phyloP scores from a whole-genome alignment of 352 stramenopile species.

The Phytopythium kandeliae region DNA sequence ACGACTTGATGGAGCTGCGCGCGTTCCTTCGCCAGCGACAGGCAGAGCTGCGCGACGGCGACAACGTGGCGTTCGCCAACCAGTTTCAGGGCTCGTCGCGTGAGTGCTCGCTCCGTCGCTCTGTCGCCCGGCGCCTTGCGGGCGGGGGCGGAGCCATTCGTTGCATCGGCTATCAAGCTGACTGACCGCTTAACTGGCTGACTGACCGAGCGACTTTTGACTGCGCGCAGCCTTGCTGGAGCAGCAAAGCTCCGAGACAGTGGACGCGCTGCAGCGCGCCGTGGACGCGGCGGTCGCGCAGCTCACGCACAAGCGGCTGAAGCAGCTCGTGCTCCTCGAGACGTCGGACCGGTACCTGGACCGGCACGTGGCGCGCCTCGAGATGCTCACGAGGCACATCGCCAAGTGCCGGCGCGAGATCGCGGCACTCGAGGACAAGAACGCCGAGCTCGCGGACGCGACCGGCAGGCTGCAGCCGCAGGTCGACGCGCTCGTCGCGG shows the following conservation, averaged over 20 bases:
- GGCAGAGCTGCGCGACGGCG: constrained; percentile 31
- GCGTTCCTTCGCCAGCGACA: constrained; percentile 56
- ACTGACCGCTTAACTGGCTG: no score
- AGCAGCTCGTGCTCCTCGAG: constrained; percentile 73
- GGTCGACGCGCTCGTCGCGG: constrained; percentile 36
- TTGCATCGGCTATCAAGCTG: no score
- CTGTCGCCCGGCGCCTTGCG: background rate
- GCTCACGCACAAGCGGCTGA: constrained; percentile 60
- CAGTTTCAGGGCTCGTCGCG: constrained; percentile 64
- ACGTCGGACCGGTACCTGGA: constrained; percentile 70
- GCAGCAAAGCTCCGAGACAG: constrained; percentile 49
- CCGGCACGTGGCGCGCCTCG: constrained; percentile 56
- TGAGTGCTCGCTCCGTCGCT: constrained; percentile 12
- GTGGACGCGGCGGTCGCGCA: constrained; percentile 37
- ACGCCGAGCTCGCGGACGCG: constrained; percentile 56
- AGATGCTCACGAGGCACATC: constrained; percentile 69
- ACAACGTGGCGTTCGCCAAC: constrained; percentile 63
- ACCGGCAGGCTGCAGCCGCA: constrained; percentile 47
- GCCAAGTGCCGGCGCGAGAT: constrained; percentile 71
- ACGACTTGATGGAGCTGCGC: constrained; percentile 71
- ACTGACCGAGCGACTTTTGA: constrained; percentile 7
- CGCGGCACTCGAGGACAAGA: constrained; percentile 62
- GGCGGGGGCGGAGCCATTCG: no score
- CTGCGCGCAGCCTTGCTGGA: constrained; percentile 35
- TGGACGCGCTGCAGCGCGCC: constrained; percentile 32